A percentile compares a stretch with the other conserved stretches of the same genome.
phyloP scores from a whole-genome alignment of 768 basidiomycete genomes.

The Termitomyces sp. region DNA sequence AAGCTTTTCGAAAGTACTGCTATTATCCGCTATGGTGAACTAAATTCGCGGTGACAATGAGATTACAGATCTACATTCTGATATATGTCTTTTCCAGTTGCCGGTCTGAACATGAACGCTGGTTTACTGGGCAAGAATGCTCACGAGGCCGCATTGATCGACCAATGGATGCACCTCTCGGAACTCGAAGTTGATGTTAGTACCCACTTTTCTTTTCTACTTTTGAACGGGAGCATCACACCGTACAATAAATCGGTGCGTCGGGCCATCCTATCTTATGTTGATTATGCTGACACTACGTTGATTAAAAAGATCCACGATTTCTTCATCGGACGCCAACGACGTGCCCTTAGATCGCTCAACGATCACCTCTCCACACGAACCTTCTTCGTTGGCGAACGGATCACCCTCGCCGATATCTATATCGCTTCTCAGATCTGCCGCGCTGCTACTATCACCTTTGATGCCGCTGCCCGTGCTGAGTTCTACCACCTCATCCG shows the following conservation, averaged over 20 bases:
- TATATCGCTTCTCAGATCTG: slow-evolving; percentile 51
- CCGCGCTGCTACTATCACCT: slow-evolving; percentile 43
- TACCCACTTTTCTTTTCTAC: slow-evolving; percentile 22
- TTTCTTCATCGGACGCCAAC: slow-evolving; percentile 44
- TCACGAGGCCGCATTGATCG: slow-evolving; percentile 56
- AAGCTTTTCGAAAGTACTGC: slow-evolving; percentile 70
- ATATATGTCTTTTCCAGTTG: slow-evolving; percentile 61
- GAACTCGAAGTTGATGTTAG: slow-evolving; percentile 45
- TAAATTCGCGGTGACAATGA: background rate
- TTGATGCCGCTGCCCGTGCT: slow-evolving; percentile 63
- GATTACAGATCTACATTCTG: slow-evolving; percentile 68
- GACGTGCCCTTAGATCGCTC: slow-evolving; percentile 59
- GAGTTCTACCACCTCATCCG: slow-evolving; percentile 76
- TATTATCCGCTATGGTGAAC: slow-evolving; percentile 88
- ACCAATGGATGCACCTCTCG: slow-evolving; percentile 66
- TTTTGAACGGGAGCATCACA: slow-evolving; percentile 33
- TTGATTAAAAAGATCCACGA: slow-evolving; percentile 50
- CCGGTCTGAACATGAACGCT: slow-evolving; percentile 76
- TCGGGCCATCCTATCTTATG: background rate
- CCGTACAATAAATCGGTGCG: slow-evolving; percentile 68
- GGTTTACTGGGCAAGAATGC: slow-evolving; percentile 52
- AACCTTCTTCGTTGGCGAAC: slow-evolving; percentile 91
- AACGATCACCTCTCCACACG: slow-evolving; percentile 66
- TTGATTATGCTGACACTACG: background rate
- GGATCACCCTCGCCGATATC: slow-evolving; percentile 92